Evolutionary conservation across 768 basidiomycete species (phyloP).

Genomic region (Lactarius akahatsu): DNA sequence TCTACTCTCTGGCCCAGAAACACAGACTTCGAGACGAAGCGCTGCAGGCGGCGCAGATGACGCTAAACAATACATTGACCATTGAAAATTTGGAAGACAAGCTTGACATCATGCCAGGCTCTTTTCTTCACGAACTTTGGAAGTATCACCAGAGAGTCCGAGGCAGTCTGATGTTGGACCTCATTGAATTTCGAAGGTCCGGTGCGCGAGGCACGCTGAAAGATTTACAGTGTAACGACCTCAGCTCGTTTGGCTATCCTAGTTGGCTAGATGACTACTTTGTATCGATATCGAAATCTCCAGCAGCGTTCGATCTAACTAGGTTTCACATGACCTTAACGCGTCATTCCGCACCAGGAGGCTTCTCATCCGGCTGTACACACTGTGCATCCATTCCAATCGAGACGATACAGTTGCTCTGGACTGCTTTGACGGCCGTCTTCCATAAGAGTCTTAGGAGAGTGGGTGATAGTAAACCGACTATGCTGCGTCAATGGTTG

Average conservation of each 20-base stretch:
- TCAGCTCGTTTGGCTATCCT: slow-evolving; percentile 9
- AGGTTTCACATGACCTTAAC: slow-evolving; percentile 14
- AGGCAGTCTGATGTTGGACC: slow-evolving; percentile 3
- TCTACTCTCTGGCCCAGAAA: slow-evolving; percentile 2
- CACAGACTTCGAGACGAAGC: slow-evolving; percentile 4
- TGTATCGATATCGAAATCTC: slow-evolving; percentile 4
- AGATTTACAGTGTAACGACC: neutral
- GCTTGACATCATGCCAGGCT: neutral
- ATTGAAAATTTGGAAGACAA: neutral
- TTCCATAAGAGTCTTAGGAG: neutral
- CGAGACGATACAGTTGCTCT: neutral
- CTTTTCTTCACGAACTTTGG: slow-evolving; percentile 7
- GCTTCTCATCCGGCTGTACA: neutral
- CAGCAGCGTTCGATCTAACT: neutral
- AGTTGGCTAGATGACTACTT: slow-evolving; percentile 13
- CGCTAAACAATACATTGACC: neutral
- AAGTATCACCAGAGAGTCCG: slow-evolving; percentile 5
- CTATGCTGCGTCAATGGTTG: neutral
- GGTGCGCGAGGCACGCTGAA: slow-evolving; percentile 1
- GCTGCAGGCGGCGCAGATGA: neutral
- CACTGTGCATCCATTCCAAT: neutral
- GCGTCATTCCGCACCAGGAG: neutral
- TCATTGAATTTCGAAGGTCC: slow-evolving; percentile 11
- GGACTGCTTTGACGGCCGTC: neutral
- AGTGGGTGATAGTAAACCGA: neutral